phyloP scores from a whole-genome alignment of 2,329 filamentous ascomycete species.

The Penicillium psychrosexuale region DNA sequence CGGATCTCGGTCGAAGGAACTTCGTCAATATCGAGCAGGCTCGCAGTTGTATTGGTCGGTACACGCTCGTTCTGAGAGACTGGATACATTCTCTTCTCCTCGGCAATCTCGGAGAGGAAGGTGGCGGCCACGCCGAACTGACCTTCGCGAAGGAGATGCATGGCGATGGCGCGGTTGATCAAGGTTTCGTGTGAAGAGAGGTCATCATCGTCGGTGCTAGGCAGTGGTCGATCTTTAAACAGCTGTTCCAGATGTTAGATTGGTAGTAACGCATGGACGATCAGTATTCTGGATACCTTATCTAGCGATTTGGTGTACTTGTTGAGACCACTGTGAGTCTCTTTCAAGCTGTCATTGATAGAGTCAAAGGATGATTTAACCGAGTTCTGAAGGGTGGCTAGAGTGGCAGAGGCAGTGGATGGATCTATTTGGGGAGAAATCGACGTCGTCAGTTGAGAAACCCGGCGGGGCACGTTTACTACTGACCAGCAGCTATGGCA shows the following conservation, averaged over 20 bases:
- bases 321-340: conserved; percentile 76
- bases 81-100: conserved; percentile 39
- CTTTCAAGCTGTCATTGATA: conserved; percentile 76
- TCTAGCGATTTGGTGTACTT: conserved; percentile 83
- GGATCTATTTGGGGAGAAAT: conserved; percentile 53
- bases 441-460: conserved; percentile 11
- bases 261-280: neutral
- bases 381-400: conserved; percentile 82
- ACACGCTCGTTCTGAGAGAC: neutral
- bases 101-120: conserved; percentile 70
- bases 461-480: neutral
- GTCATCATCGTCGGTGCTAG: conserved; percentile 76
- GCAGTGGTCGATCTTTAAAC: conserved; percentile 65
- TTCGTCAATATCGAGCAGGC: conserved; percentile 53
- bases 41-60: conserved; percentile 24
- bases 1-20: conserved; percentile 68
- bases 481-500: conserved; percentile 66
- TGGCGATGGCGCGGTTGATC: conserved; percentile 89
- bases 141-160: conserved; percentile 93
- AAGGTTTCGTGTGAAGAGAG: conserved; percentile 71
- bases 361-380: conserved; percentile 76
- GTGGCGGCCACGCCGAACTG: conserved; percentile 84
- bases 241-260: conserved; percentile 44
- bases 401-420: conserved; percentile 66
- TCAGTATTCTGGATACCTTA: conserved; percentile 53